Conservation (phyloP, 139 green algal genomes). For the Chlorella sorokiniana region DNA sequence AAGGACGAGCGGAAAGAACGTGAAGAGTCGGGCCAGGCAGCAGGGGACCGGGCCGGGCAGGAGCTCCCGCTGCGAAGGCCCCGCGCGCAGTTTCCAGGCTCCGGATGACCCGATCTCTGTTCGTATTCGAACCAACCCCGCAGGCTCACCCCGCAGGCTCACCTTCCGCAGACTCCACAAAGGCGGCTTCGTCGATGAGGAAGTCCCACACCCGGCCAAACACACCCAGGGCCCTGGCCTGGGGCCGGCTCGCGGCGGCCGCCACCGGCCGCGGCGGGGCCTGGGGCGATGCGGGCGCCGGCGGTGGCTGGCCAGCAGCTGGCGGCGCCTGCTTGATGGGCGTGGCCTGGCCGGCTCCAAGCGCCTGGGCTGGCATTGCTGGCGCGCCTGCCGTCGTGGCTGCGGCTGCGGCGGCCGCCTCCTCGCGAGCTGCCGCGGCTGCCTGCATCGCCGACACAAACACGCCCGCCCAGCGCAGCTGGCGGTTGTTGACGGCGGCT, state of each 20-base stretch:
- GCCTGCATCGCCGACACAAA: constrained; percentile 28
- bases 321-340: background rate
- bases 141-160: background rate
- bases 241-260: background rate
- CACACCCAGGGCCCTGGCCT: constrained; percentile 18
- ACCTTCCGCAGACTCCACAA: constrained; percentile 22
- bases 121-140: too few relatives aligned
- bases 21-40: too few relatives aligned
- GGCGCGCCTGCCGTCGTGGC: background rate
- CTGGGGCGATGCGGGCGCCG: background rate
- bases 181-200: constrained; percentile 38
- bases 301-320: background rate
- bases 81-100: too few relatives aligned
- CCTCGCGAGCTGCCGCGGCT: background rate
- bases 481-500: constrained; percentile 27
- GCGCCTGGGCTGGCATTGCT: background rate
- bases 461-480: constrained; percentile 34
- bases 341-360: too few relatives aligned
- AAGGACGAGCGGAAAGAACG: too few relatives aligned
- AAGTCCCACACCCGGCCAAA: constrained; percentile 42
- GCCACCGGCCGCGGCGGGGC: background rate
- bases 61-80: too few relatives aligned
- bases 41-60: too few relatives aligned
- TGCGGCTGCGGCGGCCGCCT: background rate
- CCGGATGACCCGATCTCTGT: too few relatives aligned